Evolutionary conservation across 2,329 filamentous ascomycete genomes (phyloP), one percentile per base, ranked within the genome.

Genomic region (Metarhizium humberi): DNA sequence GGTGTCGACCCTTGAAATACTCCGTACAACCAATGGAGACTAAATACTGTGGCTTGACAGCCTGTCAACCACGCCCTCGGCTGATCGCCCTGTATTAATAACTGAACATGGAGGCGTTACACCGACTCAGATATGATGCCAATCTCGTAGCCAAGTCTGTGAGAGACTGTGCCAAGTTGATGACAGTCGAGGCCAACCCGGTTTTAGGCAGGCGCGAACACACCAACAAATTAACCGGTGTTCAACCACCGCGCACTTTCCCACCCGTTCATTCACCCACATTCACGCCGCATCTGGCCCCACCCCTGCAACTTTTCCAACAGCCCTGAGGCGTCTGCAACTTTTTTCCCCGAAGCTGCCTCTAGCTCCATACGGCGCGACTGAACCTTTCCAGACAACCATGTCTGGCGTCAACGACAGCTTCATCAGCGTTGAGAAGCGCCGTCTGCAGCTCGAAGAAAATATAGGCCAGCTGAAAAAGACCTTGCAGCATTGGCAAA

Each of bases 401-500:
- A 79, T 79, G 76, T 63, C 71, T 32, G 57, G 66, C 47, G 62
- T 63, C 52, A 73, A 70, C 60, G 77, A 81, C 61, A 78, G 78
- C 54, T 78, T 91, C 52, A 73, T 81, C 48, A 80, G 86, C 64
- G 79, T 95, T 46, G 90, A 95, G 69, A 81, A 80, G 58, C 88
- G 92, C 65, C 82, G 89, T 16, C 75, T 80, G 61, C 79, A 85
- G 58, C 84, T 97, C 7, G 89, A 96, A 69, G 80, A 84, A 42
- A 90, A 86, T 60, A 80, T 95, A 50, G 59, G 61, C 32, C 63
- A 90, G 67, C 80, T 97, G 20, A 82, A 82, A 55, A 83, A 87
- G 64, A 85, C 88, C 6, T 78, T 97, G 53, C 84, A 85, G 59
- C 87, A 95, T 73, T 99, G 92, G 92, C 87, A 89, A 60, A 86